A percentile compares a stretch with the other conserved stretches of the same genome.
Conservation (phyloP, 306 rosid genomes). For the Chamaecrista fasciculata region DNA sequence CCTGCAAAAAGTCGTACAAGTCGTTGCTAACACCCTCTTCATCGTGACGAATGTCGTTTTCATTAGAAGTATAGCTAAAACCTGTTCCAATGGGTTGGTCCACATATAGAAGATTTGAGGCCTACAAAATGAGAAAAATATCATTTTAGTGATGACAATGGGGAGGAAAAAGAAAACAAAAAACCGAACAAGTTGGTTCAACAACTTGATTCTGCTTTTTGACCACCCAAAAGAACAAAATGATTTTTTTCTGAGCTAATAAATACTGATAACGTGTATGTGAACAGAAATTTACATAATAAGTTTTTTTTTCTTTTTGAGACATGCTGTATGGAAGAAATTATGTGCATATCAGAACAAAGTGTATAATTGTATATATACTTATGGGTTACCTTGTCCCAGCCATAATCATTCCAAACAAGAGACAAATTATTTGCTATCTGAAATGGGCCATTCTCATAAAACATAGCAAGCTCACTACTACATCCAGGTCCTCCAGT, state of each 20-base stretch:
- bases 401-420: slow-evolving; percentile 79
- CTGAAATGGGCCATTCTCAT: slow-evolving; percentile 90
- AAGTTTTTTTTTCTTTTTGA: not conserved
- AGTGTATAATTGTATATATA: not conserved
- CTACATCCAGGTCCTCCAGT: slow-evolving; percentile 98
- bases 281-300: not conserved
- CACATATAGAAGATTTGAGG: slow-evolving; percentile 74
- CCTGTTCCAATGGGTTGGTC: slow-evolving; percentile 96
- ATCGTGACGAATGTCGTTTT: slow-evolving; percentile 55
- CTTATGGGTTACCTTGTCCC: slow-evolving; percentile 78
- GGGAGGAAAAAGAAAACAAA: not conserved
- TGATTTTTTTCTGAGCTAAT: not conserved
- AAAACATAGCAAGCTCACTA: slow-evolving; percentile 82
- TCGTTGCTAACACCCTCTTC: slow-evolving; percentile 88
- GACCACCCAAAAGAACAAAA: not conserved
- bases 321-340: not conserved
- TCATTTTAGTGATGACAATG: not conserved
- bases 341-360: not conserved
- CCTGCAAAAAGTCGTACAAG: slow-evolving; percentile 89
- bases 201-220: not conserved
- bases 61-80: slow-evolving; percentile 64
- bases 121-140: slow-evolving; percentile 44
- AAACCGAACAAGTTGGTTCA: not conserved
- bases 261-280: not conserved
- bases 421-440: slow-evolving; percentile 68